Conservation (phyloP, 805 yeast genomes). For the Yamadazyma akitaensis region DNA sequence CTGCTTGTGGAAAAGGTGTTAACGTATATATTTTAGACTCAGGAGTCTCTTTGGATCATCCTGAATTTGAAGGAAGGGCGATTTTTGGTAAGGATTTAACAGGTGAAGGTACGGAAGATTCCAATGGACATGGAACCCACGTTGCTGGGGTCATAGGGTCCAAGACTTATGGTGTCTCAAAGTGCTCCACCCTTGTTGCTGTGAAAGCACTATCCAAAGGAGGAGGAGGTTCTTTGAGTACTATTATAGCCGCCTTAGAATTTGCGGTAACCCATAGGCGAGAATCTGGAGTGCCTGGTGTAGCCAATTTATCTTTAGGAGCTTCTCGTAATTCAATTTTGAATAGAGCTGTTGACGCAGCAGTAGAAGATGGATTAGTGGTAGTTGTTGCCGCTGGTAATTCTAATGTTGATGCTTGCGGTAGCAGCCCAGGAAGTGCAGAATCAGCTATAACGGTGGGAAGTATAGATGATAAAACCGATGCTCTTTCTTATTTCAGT, state of each 20-base stretch:
- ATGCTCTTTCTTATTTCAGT: slow-evolving; percentile 71
- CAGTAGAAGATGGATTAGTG: slow-evolving; percentile 66
- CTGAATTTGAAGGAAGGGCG: slow-evolving; percentile 65
- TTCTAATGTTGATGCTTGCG: slow-evolving; percentile 71
- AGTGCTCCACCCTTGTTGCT: slow-evolving; percentile 56
- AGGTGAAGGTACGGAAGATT: slow-evolving; percentile 51
- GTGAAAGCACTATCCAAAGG: slow-evolving; percentile 66
- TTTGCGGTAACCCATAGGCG: slow-evolving; percentile 60
- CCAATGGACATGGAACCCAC: slow-evolving; percentile 58
- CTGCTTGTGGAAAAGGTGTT: slow-evolving; percentile 54
- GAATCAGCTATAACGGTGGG: slow-evolving; percentile 75
- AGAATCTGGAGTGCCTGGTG: slow-evolving; percentile 39
- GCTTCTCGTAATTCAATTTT: slow-evolving; percentile 63
- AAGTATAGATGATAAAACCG: slow-evolving; percentile 75
- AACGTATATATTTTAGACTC: slow-evolving; percentile 82
- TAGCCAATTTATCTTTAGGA: slow-evolving; percentile 81
- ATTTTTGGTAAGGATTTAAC: slow-evolving; percentile 59
- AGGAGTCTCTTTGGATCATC: slow-evolving; percentile 62
- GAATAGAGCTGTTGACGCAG: slow-evolving; percentile 75
- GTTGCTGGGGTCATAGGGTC: slow-evolving; percentile 55
- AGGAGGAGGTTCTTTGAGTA: slow-evolving; percentile 71
- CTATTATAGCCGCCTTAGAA: slow-evolving; percentile 64
- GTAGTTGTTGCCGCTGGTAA: slow-evolving; percentile 89
- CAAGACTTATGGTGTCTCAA: slow-evolving; percentile 51
- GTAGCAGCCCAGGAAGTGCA: slow-evolving; percentile 84